A percentile compares a stretch with the other conserved stretches of the same genome.
These are phyloP conservation scores for Tuctoria greenei DNA, from an alignment of 176 grass and related monocot genomes.

Conservation along the genomic window DNA sequence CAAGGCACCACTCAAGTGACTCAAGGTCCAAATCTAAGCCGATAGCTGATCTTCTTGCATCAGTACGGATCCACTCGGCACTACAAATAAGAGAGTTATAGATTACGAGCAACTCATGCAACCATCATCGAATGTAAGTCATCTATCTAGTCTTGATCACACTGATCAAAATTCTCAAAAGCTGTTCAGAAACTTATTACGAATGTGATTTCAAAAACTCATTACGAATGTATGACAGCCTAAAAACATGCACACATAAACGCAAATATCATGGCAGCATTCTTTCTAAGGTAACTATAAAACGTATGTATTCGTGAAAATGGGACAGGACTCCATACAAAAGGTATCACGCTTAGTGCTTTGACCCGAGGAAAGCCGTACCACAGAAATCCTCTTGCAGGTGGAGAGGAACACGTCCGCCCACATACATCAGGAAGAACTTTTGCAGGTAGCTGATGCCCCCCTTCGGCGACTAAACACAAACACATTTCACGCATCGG, in stretches of 20 bases:
- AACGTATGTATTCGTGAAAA: constrained; percentile 15
- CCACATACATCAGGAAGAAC: constrained; percentile 89
- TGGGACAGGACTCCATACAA: neutral
- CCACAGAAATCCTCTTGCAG: constrained; percentile 95
- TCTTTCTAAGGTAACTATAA: neutral
- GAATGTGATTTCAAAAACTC: too few species aligned
- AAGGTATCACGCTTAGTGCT: constrained; percentile 19
- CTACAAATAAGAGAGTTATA: constrained; percentile 27
- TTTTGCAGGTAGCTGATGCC: constrained; percentile 85
- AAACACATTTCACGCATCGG: neutral
- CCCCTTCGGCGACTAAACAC: constrained; percentile 72
- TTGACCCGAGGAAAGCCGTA: constrained; percentile 81
- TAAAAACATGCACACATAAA: neutral
- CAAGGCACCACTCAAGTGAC: constrained; percentile 88
- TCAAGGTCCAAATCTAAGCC: constrained; percentile 93
- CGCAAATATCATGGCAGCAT: neutral
- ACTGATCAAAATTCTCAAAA: neutral
- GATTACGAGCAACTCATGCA: constrained; percentile 19
- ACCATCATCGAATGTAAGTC: neutral
- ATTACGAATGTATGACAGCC: neutral
- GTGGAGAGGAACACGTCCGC: constrained; percentile 67
- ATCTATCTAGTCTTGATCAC: neutral
- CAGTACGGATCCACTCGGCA: constrained; percentile 71
- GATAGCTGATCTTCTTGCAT: constrained; percentile 66
- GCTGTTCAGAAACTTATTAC: neutral